phyloP scores from a whole-genome alignment of 208 protist genomes.

The Lotmaria passim region DNA sequence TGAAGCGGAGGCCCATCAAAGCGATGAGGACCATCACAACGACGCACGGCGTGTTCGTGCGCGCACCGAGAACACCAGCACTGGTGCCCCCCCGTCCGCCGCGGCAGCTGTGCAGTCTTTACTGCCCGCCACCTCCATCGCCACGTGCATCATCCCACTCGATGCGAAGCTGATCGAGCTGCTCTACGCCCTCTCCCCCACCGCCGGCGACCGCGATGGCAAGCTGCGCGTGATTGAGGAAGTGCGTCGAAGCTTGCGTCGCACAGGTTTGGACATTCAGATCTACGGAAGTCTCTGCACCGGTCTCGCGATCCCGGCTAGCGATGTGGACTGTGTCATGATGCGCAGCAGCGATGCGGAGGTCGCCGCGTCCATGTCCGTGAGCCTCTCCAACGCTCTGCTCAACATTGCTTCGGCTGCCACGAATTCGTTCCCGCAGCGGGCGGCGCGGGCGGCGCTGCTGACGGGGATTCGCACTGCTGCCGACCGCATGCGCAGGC shows the following conservation, averaged over 20 bases:
- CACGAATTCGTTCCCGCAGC: slow-evolving; percentile 3
- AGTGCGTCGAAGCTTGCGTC: slow-evolving; percentile 34
- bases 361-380: slow-evolving; percentile 12
- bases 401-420: slow-evolving; percentile 10
- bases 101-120: not conserved
- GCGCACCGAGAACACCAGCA: slow-evolving; percentile 1
- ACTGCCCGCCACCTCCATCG: slow-evolving; percentile 6
- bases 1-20: not conserved
- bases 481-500: slow-evolving; percentile 49
- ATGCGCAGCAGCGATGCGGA: slow-evolving; percentile 22
- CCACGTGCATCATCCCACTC: slow-evolving; percentile 29
- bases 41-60: not conserved
- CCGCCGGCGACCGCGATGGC: slow-evolving; percentile 24
- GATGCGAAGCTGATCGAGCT: slow-evolving; percentile 58
- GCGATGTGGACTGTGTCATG: slow-evolving; percentile 85
- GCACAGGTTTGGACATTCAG: slow-evolving; percentile 44
- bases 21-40: not conserved
- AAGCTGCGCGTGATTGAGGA: slow-evolving; percentile 55
- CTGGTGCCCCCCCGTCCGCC: too few relatives aligned
- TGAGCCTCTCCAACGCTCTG: slow-evolving; percentile 17
- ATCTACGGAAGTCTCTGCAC: slow-evolving; percentile 84
- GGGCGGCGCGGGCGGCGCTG: slow-evolving; percentile 26
- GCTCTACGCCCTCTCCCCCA: slow-evolving; percentile 50
- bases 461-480: slow-evolving; percentile 44
- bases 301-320: slow-evolving; percentile 72